Evolutionary conservation across 179 eudicot genomes (phyloP).

Genomic region (Gypsophila paniculata): DNA sequence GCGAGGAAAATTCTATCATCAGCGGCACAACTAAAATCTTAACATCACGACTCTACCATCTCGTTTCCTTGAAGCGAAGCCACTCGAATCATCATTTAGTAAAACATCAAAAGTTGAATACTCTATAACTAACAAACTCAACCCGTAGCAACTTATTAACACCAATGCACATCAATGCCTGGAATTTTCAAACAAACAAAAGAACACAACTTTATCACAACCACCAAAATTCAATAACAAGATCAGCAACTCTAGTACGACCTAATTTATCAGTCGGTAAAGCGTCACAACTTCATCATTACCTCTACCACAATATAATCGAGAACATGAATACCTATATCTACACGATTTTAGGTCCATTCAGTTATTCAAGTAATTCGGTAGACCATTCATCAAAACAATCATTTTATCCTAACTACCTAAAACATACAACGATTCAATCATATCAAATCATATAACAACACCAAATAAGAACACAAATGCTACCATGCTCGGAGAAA

Average conservation of each 20-base stretch:
- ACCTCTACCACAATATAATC: not conserved
- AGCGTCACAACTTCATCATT: not conserved
- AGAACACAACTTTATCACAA: too few relatives aligned
- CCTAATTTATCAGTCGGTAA: not conserved
- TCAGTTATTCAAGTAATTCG: too few relatives aligned
- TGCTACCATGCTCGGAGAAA: slow-evolving; percentile 92
- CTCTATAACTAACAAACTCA: not conserved
- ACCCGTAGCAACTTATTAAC: not conserved
- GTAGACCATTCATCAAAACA: too few relatives aligned
- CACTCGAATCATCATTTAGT: not conserved
- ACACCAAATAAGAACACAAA: not conserved
- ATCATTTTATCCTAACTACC: too few relatives aligned
- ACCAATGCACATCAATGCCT: not conserved
- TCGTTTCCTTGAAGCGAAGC: not conserved
- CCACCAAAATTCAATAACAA: not conserved
- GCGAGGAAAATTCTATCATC: not conserved
- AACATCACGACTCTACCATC: not conserved
- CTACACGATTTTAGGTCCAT: too few relatives aligned
- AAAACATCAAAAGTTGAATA: not conserved
- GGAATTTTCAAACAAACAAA: too few relatives aligned
- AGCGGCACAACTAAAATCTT: not conserved
- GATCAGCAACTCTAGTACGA: not conserved
- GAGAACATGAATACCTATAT: too few relatives aligned
- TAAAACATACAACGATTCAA: not conserved
- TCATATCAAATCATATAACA: not conserved